Percentiles rank a stretch among this genome's conserved stretches.
Evolutionary conservation across 306 rosid species (phyloP).

Genomic region (Cucurbita moschata): DNA sequence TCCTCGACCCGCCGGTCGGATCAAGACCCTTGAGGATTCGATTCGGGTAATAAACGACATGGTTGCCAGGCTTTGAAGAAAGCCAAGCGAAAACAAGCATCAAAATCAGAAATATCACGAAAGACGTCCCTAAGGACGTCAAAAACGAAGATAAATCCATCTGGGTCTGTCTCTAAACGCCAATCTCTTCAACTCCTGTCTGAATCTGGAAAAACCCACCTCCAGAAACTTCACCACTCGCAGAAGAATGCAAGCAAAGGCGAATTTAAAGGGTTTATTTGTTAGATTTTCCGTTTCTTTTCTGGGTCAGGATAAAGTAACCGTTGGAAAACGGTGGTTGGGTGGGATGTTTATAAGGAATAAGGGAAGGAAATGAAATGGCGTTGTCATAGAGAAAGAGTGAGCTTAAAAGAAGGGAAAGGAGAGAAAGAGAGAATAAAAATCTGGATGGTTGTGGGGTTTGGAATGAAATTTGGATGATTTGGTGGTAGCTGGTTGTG

Average conservation of each 20-base stretch:
- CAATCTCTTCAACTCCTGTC: background rate
- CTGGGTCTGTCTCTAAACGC: constrained; percentile 12
- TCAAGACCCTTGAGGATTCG: constrained; percentile 70
- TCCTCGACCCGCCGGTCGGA: constrained; percentile 33
- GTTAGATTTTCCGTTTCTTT: background rate
- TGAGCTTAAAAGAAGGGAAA: background rate
- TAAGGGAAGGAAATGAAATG: background rate
- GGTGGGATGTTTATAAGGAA: background rate
- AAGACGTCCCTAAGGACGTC: constrained; percentile 83
- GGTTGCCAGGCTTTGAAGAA: constrained; percentile 50
- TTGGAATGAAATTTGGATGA: background rate
- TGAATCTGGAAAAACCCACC: background rate
- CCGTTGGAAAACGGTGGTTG: constrained; percentile 6
- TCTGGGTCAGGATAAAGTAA: background rate
- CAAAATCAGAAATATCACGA: constrained; percentile 47
- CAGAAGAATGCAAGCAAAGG: background rate
- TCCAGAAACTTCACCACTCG: background rate
- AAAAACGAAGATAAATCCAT: constrained; percentile 75
- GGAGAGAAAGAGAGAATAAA: background rate
- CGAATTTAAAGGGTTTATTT: background rate
- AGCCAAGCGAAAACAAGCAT: constrained; percentile 54
- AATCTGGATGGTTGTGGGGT: background rate
- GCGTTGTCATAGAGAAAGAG: background rate
- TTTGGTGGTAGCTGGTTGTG: background rate
- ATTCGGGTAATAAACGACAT: constrained; percentile 81